Evolutionary conservation across 805 yeast genomes (phyloP), one percentile per base, ranked within the genome.

Genomic region (Schizosaccharomyces cryophilus): DNA sequence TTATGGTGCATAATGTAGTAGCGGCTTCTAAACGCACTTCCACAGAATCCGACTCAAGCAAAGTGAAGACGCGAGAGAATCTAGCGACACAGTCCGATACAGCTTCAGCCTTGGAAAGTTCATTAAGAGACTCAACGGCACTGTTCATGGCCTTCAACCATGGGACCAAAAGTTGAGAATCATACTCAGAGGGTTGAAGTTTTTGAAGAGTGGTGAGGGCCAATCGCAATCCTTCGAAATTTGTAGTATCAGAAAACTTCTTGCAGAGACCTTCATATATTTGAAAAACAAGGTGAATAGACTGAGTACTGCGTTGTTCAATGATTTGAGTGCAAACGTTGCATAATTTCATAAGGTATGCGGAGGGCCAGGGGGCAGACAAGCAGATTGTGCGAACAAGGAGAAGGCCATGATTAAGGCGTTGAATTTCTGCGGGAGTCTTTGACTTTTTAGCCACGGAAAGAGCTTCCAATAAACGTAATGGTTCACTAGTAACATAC

Each of bases 361-460:
- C 70, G 1, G 80, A 66, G 19, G 96, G 95, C 95, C 96, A 90
- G n/a, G 87, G 35, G n/a, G 56, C 31, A 51, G 30, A 29, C 30
- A 29, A 29, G 15, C 56, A 51, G 15, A 51, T 21, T 6, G n/a
- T 29, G 15, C 56, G 56, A 51, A 29, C 31, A 51, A 51, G 56
- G 5, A 51, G 17, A 21, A 51, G 35, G 17, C 35, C n/a, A 51
- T 51, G 30, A 51, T 24, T 21, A n/a, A 29, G 9, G n/a, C 31
- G 30, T 51, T 51, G 56, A 29, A 51, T 29, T 15, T 51, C 56
- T 21, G 35, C 56, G 17, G 51, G 51, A 6, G 51, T 45, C 13
- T 45, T 45, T n/a, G 51, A 24, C 51, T 45, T 45, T 45, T 17
- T 45, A 29, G 60, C 61, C 31, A 74, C 73, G 48, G 81, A 65